A percentile compares a stretch with the other conserved stretches of the same genome.
These are phyloP conservation scores for Coemansia sp. DNA, from an alignment of 192 early-diverging fungal species.

Conservation along the genomic window DNA sequence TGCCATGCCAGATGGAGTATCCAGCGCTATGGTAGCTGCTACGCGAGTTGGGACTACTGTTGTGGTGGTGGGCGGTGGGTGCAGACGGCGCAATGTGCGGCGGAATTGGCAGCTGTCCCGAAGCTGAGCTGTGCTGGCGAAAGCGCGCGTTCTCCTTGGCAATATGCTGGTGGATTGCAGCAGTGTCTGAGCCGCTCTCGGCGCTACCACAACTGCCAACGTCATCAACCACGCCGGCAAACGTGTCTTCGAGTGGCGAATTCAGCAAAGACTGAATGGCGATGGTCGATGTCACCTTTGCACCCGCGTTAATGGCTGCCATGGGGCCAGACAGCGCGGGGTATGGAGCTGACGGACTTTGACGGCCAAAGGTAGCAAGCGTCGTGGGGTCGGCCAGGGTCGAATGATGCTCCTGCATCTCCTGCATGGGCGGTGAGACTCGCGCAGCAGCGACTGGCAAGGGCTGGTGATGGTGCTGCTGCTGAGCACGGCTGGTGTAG, in stretches of 20 bases:
- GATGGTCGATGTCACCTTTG: slow-evolving; percentile 19
- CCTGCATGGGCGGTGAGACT: slow-evolving; percentile 18
- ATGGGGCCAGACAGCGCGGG: slow-evolving; percentile 9
- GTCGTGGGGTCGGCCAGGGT: slow-evolving; percentile 2
- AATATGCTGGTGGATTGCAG: slow-evolving; percentile 41
- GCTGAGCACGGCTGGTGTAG: slow-evolving; percentile 10
- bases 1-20: slow-evolving; percentile 42
- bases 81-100: slow-evolving; percentile 1
- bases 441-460: slow-evolving; percentile 3
- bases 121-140: slow-evolving; percentile 34
- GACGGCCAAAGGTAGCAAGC: background rate
- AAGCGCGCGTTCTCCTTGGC: slow-evolving; percentile 51
- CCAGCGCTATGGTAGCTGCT: slow-evolving; percentile 55
- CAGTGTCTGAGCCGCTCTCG: slow-evolving; percentile 10
- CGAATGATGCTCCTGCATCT: slow-evolving; percentile 46
- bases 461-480: slow-evolving; percentile 1
- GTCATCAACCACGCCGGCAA: background rate
- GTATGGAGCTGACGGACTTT: background rate
- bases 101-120: slow-evolving; percentile 15
- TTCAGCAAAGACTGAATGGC: slow-evolving; percentile 50
- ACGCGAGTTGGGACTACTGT: slow-evolving; percentile 43
- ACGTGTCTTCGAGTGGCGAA: slow-evolving; percentile 19
- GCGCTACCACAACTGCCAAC: slow-evolving; percentile 3
- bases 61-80: slow-evolving; percentile 12
- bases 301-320: background rate